These are phyloP conservation scores for Monosporascus cannonballus DNA, from an alignment of 2,329 filamentous ascomycete species.

Conservation along the genomic window DNA sequence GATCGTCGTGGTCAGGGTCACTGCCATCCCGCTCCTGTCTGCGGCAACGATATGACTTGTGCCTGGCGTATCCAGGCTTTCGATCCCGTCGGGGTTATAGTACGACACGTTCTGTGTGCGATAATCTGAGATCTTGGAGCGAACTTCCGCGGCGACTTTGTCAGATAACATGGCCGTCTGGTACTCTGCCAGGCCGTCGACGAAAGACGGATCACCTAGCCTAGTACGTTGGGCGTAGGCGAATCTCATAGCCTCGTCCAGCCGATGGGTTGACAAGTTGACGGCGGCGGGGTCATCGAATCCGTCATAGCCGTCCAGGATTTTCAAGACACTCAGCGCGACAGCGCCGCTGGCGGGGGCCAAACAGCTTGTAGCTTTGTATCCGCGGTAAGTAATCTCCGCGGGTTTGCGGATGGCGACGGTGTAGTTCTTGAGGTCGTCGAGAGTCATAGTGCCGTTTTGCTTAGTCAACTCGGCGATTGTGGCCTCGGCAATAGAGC, in stretches of 20 bases:
- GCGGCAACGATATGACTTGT: conserved; percentile 63
- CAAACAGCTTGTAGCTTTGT: conserved; percentile 59
- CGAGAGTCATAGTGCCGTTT: conserved; percentile 75
- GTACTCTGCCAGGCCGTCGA: conserved; percentile 51
- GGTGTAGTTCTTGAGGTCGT: conserved; percentile 71
- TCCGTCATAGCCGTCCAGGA: conserved; percentile 62
- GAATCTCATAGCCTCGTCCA: conserved; percentile 82
- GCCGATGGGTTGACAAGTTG: conserved; percentile 63
- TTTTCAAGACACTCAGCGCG: conserved; percentile 67
- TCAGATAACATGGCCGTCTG: conserved; percentile 62
- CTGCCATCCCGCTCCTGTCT: conserved; percentile 64
- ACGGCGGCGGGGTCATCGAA: conserved; percentile 50
- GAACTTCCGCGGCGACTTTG: conserved; percentile 46
- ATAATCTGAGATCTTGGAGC: conserved; percentile 37
- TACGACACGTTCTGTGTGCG: conserved; percentile 32
- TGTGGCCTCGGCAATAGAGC: conserved; percentile 28
- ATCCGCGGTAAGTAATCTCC: conserved; percentile 61
- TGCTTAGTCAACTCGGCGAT: conserved; percentile 54
- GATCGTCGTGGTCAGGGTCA: conserved; percentile 74
- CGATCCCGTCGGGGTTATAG: conserved; percentile 40
- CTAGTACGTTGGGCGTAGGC: conserved; percentile 68
- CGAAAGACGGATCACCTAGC: conserved; percentile 71
- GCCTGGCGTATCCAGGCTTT: conserved; percentile 54
- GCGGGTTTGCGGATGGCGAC: conserved; percentile 56
- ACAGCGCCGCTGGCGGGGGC: conserved; percentile 72